phyloP scores from a whole-genome alignment of 371 early-diverging fungal genomes.

The Ordospora colligata region DNA sequence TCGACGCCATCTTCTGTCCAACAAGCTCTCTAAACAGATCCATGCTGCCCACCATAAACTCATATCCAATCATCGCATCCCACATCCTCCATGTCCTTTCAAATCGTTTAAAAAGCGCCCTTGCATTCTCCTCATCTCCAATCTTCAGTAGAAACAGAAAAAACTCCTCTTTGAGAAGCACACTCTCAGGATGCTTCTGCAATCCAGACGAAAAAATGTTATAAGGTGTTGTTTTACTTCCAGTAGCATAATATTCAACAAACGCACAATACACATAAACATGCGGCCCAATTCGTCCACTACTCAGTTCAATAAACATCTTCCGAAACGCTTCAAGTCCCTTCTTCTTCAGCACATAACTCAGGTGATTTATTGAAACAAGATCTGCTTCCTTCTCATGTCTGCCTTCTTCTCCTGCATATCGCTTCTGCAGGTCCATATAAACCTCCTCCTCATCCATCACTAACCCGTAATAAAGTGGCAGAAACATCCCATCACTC shows the following conservation, averaged over 20 bases:
- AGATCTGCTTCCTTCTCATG: neutral
- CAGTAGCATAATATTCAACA: conserved; percentile 8
- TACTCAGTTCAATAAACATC: conserved; percentile 24
- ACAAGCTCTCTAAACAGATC: conserved; percentile 26
- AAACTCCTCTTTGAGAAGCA: conserved; percentile 23
- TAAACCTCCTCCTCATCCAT: conserved; percentile 1
- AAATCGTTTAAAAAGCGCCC: conserved; percentile 15
- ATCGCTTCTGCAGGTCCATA: neutral
- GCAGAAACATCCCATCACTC: conserved; percentile 4
- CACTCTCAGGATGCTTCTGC: neutral
- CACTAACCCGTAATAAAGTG: conserved; percentile 1
- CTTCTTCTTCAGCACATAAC: conserved; percentile 9
- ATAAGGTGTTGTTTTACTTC: conserved; percentile 2
- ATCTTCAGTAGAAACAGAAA: conserved; percentile 25
- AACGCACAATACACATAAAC: conserved; percentile 11
- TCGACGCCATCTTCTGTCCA: neutral
- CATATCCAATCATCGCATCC: conserved; percentile 33
- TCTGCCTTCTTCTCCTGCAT: neutral
- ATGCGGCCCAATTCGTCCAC: neutral
- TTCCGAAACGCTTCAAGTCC: conserved; percentile 23
- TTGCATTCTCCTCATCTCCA: conserved; percentile 19
- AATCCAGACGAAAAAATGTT: conserved; percentile 30
- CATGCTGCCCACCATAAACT: conserved; percentile 19
- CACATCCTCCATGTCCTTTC: conserved; percentile 34
- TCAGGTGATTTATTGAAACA: conserved; percentile 26